Base-by-base conservation (phyloP, 345 rosid species). In the Microthlaspi erraticum region DNA sequence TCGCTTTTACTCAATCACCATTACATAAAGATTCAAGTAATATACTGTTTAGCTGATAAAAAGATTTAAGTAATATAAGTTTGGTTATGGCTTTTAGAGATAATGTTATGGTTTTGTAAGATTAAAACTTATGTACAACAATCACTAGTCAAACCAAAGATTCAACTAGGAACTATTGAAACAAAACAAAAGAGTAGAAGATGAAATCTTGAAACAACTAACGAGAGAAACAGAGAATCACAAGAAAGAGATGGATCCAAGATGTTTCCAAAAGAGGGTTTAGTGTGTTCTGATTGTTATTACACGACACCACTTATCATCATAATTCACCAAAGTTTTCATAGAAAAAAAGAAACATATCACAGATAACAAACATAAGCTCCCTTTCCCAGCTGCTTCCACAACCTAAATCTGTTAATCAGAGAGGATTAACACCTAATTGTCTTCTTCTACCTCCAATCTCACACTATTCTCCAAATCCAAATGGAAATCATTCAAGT, bases 401-500 rank as follows among this genome's bases (percentile, higher is more conserved):
- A 45, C 13, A 36, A 65, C 66, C 60, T 73, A 57, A 64, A 56
- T 65, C 37, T 46, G 66, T 73, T 72, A 56, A 64, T 45, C 70
- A 9, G 64, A 55, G 57, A 72, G 23, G 36, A 54, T 43, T 32
- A 62, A 36, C 60, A 49, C 59, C 60, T 66, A 65, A 48, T 3
- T 26, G 29, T 26, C 42, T n/a, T 38, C 34, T 51, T 65, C 64
- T 60, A 66, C 7, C 66, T 58, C 66, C 58, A 46, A 23, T n/a
- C 62, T 20, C 78, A 56, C n/a, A n/a, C 66, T 64, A 63, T 71
- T 53, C 76, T 20, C 55, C 66, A n/a, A n/a, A n/a, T n/a, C n/a
- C n/a, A n/a, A n/a, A n/a, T n/a, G n/a, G n/a, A n/a, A n/a, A n/a
- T n/a, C n/a, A n/a, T n/a, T n/a, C n/a, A n/a, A n/a, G n/a, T n/a